Base-by-base conservation (phyloP, 2,329 filamentous ascomycete species). In the Cryphonectria japonica region DNA sequence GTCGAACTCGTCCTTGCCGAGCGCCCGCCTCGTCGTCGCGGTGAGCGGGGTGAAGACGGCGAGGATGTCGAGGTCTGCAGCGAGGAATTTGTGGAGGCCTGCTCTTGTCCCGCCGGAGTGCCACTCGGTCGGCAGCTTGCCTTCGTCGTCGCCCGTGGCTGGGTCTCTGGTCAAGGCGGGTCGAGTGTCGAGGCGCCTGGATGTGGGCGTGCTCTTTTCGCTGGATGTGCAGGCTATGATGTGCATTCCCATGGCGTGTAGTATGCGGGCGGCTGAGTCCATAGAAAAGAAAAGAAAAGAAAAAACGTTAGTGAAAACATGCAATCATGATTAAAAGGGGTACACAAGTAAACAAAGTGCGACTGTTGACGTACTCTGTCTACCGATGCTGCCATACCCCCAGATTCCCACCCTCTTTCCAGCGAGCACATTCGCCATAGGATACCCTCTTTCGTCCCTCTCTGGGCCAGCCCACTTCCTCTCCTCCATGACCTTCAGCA, bases 11-110 rank as follows among this genome's bases (percentile, higher is more conserved):
- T 62, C 64, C 32, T 37, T 62, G 2, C 64, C 64, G 32, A 67
- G 37, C 5, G 59, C 26, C 1, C 50, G 69, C 14, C 41, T 22
- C 26, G 69, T 70, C 0, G 37, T 19, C 5, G 26, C 2, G 6
- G 69, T 67, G 22, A 70, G 57, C 3, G 63, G 69, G 29, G 64
- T 61, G 65, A 70, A 70, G 69, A 63, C 34, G 57, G 69, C 64
- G 26, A 70, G 57, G 34, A 67, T 43, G 34, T 70, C 57, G 13
- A 70, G 34, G 37, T 63, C 41, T 3, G 63, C 39, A n/a, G 41
- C 39, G 37, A 70, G 69, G 69, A 70, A 70, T 14, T 13, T 32
- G 43, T 63, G 43, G 8, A 70, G 41, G 19, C 46, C 43, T 14
- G 14, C 32, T 22, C 26, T 29, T 14, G 69, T 70, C 6, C 50